Evolutionary conservation across 805 yeast genomes (phyloP).

Genomic region (Maudiozyma bulderi): DNA sequence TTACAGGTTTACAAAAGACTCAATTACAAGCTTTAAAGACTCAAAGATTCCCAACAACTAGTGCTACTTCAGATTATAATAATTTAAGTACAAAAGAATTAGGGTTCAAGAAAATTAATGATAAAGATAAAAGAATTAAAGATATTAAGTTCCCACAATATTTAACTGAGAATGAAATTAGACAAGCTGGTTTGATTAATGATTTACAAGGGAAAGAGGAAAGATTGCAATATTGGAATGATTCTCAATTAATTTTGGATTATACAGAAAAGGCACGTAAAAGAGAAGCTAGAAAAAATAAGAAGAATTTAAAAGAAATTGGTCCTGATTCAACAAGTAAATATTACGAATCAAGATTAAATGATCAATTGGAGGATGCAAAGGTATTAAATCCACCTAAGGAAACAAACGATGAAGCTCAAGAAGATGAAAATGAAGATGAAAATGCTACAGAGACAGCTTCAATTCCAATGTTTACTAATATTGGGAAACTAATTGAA

Average conservation of each 20-base stretch:
- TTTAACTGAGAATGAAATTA: slow-evolving; percentile 20
- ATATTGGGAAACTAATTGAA: neutral
- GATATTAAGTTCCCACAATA: slow-evolving; percentile 25
- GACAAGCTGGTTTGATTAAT: slow-evolving; percentile 15
- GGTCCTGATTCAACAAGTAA: neutral
- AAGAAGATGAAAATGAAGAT: neutral
- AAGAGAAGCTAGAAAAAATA: neutral
- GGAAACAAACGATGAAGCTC: neutral
- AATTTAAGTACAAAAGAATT: slow-evolving; percentile 14
- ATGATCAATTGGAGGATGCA: slow-evolving; percentile 3
- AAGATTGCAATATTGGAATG: slow-evolving; percentile 14
- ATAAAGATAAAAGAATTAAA: slow-evolving; percentile 17
- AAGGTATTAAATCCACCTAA: neutral
- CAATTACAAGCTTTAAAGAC: slow-evolving; percentile 6
- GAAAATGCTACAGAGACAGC: neutral
- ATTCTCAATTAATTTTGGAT: slow-evolving; percentile 14
- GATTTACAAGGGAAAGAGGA: slow-evolving; percentile 20
- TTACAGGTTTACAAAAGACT: neutral
- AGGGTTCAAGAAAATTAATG: slow-evolving; percentile 19
- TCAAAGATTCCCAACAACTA: slow-evolving; percentile 20
- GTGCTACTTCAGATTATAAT: slow-evolving; percentile 19
- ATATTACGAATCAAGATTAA: neutral
- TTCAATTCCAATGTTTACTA: slow-evolving; percentile 4
- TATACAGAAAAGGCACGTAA: neutral
- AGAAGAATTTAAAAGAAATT: neutral